A percentile compares a stretch with the other conserved stretches of the same genome.
Conservation (phyloP, 2,329 filamentous ascomycete species). For the Calycina herbarum region DNA sequence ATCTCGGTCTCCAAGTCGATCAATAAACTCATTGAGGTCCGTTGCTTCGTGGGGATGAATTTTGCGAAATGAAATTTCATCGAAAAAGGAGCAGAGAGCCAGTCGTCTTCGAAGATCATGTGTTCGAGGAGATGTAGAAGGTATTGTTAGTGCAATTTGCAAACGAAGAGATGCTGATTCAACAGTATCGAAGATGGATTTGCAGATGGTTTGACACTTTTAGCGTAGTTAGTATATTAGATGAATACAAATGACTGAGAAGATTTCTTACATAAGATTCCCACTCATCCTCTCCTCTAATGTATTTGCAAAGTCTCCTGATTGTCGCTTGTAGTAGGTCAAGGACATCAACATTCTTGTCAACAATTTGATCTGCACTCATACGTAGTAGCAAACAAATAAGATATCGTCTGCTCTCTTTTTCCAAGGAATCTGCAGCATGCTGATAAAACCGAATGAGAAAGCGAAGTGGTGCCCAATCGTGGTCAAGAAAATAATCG, state of each 20-base stretch:
- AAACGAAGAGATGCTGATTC: conserved; percentile 53
- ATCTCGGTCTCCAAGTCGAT: conserved; percentile 47
- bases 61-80: conserved; percentile 45
- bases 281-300: conserved; percentile 42
- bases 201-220: conserved; percentile 52
- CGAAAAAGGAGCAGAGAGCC: conserved; percentile 63
- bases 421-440: conserved; percentile 32
- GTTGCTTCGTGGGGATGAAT: conserved; percentile 43
- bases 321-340: conserved; percentile 46
- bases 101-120: conserved; percentile 66
- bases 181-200: conserved; percentile 49
- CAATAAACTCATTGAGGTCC: conserved; percentile 44
- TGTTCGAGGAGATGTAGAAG: conserved; percentile 49
- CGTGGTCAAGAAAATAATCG: conserved; percentile 12
- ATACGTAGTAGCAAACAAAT: conserved; percentile 54
- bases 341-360: conserved; percentile 45
- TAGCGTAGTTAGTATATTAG: conserved; percentile 16
- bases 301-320: conserved; percentile 44
- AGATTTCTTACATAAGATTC: conserved; percentile 39
- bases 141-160: conserved; percentile 59
- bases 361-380: conserved; percentile 53
- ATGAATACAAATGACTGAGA: neutral
- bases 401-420: conserved; percentile 37
- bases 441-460: conserved; percentile 28
- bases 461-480: conserved; percentile 33